phyloP scores from a whole-genome alignment of 2,329 filamentous ascomycete genomes.

The Ophiostoma tasmaniense region DNA sequence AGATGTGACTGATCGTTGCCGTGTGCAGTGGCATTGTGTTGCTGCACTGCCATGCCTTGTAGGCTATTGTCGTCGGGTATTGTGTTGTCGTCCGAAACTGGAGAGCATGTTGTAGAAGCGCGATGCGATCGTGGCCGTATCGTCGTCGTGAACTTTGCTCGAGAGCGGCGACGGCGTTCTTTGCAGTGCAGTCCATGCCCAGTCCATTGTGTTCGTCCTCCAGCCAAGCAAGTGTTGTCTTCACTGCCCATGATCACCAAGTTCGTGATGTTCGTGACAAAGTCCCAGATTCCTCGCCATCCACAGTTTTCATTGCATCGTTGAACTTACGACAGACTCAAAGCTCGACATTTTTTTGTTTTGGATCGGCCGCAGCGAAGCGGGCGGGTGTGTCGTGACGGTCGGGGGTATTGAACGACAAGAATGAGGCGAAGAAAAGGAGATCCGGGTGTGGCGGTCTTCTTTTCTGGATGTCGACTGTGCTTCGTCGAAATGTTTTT shows the following conservation, averaged over 20 bases:
- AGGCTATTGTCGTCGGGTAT: not conserved
- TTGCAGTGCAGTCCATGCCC: not conserved
- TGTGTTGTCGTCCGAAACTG: not conserved
- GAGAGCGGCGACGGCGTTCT: not conserved
- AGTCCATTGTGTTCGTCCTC: not conserved
- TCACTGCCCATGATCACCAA: too few relatives aligned
- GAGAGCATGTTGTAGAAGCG: not conserved
- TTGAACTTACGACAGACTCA: slow-evolving; percentile 58
- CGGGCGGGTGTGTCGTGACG: slow-evolving; percentile 16
- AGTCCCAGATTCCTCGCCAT: not conserved
- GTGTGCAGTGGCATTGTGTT: not conserved
- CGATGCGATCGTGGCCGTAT: slow-evolving; percentile 1
- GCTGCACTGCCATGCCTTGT: not conserved
- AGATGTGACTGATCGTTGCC: not conserved
- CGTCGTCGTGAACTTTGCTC: slow-evolving; percentile 1
- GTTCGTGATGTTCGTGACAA: not conserved
- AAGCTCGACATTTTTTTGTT: slow-evolving; percentile 57
- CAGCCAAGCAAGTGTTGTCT: not conserved
- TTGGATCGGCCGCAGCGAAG: slow-evolving; percentile 19
- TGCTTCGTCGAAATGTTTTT: slow-evolving; percentile 7
- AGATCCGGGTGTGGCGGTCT: slow-evolving; percentile 13
- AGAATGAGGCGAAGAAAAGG: slow-evolving; percentile 13
- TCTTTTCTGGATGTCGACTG: slow-evolving; percentile 16
- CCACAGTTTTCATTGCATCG: not conserved
- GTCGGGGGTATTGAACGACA: slow-evolving; percentile 10